These are phyloP conservation scores for Saraca asoca DNA, from an alignment of 331 rosid species.

Conservation along the genomic window DNA sequence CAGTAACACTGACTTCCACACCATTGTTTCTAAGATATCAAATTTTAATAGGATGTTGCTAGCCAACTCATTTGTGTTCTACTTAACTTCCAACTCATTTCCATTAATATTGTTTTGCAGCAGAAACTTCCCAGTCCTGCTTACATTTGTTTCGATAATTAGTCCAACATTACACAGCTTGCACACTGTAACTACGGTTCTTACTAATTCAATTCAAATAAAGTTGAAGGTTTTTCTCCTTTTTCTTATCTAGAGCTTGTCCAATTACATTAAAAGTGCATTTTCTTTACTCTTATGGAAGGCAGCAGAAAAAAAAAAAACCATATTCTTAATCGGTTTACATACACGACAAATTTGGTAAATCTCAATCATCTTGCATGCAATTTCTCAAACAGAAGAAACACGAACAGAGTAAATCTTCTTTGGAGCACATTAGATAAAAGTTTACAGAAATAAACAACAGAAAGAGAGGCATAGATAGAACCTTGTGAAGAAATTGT, in stretches of 20 bases:
- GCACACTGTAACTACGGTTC: no score
- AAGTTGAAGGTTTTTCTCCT: no score
- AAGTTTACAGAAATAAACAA: not conserved
- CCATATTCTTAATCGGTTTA: not conserved
- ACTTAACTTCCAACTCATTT: no score
- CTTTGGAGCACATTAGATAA: not conserved
- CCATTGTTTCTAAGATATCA: no score
- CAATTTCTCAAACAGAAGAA: not conserved
- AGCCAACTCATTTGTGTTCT: no score
- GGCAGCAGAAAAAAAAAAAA: not conserved
- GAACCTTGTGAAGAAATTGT: constrained; percentile 48
- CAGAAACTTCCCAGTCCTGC: no score
- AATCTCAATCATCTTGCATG: not conserved
- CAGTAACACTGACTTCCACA: no score
- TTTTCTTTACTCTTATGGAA: not conserved
- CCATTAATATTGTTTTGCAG: no score
- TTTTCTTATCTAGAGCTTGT: not conserved
- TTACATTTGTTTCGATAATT: no score
- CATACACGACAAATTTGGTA: not conserved
- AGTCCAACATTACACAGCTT: no score
- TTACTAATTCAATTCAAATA: no score
- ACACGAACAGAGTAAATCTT: not conserved
- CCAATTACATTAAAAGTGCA: not conserved
- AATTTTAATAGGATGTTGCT: no score
- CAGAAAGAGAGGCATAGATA: constrained; percentile 11